Evolutionary conservation across 2,329 filamentous ascomycete species (phyloP).

Genomic region (Botrytis hyacinthi): DNA sequence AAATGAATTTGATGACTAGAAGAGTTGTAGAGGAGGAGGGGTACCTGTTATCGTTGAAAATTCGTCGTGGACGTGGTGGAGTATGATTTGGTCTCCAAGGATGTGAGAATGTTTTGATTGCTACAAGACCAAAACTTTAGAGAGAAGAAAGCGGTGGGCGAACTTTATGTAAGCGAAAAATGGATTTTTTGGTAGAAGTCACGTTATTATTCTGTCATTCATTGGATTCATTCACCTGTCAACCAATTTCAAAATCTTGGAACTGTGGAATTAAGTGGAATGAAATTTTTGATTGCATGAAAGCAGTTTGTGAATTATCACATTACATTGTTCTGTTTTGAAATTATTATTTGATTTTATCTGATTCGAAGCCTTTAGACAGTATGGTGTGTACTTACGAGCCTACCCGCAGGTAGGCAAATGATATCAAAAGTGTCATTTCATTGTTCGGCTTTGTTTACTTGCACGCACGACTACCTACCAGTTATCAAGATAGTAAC

Average conservation of each 20-base stretch:
- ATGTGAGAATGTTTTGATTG: conserved; percentile 37
- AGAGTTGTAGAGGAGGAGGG: conserved; percentile 21
- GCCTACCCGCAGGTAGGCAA: neutral
- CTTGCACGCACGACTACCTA: neutral
- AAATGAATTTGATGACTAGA: neutral
- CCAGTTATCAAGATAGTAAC: neutral
- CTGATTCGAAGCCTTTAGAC: neutral
- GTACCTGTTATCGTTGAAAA: conserved; percentile 33
- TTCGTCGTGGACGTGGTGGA: conserved; percentile 38
- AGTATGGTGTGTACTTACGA: neutral
- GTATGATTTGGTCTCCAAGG: conserved; percentile 35
- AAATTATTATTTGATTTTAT: neutral
- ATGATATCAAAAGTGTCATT: neutral
- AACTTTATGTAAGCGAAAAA: conserved; percentile 26
- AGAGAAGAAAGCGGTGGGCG: conserved; percentile 20
- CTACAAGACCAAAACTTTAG: conserved; percentile 26
- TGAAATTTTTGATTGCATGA: neutral
- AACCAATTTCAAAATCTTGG: neutral
- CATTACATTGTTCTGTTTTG: neutral
- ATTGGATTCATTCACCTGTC: neutral
- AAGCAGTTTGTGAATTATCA: neutral
- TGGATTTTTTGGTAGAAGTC: neutral
- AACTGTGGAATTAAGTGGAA: neutral
- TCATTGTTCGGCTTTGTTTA: neutral
- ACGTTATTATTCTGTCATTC: conserved; percentile 13